Evolutionary conservation across 2,329 filamentous ascomycete genomes (phyloP).

Genomic region (Rachicladosporium sp.): DNA sequence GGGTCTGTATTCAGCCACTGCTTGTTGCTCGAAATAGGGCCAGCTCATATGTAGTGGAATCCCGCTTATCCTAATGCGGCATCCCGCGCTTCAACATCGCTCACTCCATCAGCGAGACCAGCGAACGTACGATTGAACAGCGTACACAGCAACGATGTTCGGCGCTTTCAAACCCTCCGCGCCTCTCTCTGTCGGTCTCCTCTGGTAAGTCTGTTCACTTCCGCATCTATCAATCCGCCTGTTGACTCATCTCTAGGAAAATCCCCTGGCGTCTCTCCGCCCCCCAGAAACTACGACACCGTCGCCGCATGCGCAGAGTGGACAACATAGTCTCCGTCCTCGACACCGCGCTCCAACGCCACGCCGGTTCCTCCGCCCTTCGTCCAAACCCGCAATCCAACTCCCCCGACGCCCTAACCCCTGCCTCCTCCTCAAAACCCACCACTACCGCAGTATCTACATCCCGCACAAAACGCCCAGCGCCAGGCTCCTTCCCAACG

Average conservation of each 20-base stretch:
- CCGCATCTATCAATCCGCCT: constrained; percentile 6
- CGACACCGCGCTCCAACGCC: constrained; percentile 56
- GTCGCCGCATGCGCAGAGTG: constrained; percentile 69
- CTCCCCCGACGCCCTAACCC: constrained; percentile 5
- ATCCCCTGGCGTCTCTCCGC: constrained; percentile 89
- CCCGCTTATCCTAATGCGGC: no score
- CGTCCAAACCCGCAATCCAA: background rate
- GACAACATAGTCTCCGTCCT: constrained; percentile 79
- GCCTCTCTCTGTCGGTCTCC: constrained; percentile 63
- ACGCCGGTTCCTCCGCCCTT: constrained; percentile 30
- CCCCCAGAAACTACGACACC: constrained; percentile 80
- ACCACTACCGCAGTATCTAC: no score
- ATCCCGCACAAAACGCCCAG: no score
- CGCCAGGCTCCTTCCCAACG: background rate
- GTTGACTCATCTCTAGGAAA: constrained; percentile 51
- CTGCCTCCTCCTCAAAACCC: constrained; percentile 1
- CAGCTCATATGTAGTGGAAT: no score
- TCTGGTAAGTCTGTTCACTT: constrained; percentile 49
- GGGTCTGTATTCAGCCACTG: no score
- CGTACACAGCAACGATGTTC: constrained; percentile 50
- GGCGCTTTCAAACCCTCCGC: constrained; percentile 70
- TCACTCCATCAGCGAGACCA: no score
- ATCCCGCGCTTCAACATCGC: no score
- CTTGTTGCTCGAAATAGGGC: no score
- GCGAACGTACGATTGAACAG: no score